Conservation (phyloP, 345 rosid species). For the Sisymbrium irio region DNA sequence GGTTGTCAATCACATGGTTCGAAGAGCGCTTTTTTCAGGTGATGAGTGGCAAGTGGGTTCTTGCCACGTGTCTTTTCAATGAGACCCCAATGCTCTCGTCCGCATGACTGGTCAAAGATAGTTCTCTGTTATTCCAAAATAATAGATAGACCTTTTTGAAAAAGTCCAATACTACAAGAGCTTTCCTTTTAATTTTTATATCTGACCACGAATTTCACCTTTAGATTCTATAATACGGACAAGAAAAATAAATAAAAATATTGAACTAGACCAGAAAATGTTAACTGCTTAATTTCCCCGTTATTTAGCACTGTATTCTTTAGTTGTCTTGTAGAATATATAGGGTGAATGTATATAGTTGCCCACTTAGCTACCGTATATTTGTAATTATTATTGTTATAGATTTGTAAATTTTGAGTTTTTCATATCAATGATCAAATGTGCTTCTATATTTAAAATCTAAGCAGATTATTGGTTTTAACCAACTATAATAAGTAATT, state of each 20-base stretch:
- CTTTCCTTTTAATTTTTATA: neutral
- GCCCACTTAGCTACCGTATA: too few species aligned
- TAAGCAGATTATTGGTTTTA: too few species aligned
- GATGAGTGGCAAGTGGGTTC: constrained; percentile 35
- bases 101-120: constrained; percentile 33
- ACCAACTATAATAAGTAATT: too few species aligned
- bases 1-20: constrained; percentile 58
- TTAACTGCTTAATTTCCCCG: neutral
- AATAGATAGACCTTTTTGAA: neutral
- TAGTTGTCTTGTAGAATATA: neutral
- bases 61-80: constrained; percentile 22
- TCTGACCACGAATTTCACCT: neutral
- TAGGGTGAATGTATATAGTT: too few species aligned
- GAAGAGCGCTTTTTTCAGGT: constrained; percentile 26
- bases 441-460: too few species aligned
- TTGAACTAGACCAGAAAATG: neutral
- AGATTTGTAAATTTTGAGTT: too few species aligned
- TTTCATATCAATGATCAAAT: too few species aligned
- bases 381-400: too few species aligned
- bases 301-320: neutral
- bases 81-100: neutral
- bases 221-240: neutral
- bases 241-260: neutral
- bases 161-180: neutral
- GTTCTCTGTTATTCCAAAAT: neutral